Percentiles rank a stretch among this genome's conserved stretches.
Evolutionary conservation across 176 grass and related monocot genomes (phyloP).

Genomic region (Rhipidocladum racemiflorum): DNA sequence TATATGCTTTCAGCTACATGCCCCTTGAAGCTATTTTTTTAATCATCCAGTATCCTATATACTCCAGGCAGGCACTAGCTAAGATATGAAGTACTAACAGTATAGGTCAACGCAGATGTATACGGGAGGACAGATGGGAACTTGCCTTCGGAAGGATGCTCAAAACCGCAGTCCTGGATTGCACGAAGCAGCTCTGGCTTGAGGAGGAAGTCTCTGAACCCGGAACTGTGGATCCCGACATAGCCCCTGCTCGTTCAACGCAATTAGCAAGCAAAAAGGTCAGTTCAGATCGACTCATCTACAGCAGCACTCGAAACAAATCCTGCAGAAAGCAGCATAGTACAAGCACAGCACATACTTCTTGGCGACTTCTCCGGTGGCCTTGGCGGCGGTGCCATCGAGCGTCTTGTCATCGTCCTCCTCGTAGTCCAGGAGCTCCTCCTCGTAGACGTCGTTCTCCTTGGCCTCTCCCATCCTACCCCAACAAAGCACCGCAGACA

Average conservation of each 20-base stretch:
- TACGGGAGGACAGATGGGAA: not conserved
- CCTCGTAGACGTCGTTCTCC: slow-evolving; percentile 90
- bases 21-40: not conserved
- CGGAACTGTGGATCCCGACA: slow-evolving; percentile 98
- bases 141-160: slow-evolving; percentile 99
- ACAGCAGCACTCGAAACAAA: not conserved
- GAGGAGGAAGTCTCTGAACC: slow-evolving; percentile 96
- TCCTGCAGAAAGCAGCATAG: not conserved
- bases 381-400: slow-evolving; percentile 68
- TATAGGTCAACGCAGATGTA: not conserved
- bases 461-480: slow-evolving; percentile 85
- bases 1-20: not conserved
- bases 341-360: slow-evolving; percentile 41
- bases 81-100: not conserved
- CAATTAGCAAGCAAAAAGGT: not conserved
- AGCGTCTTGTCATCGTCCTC: slow-evolving; percentile 88
- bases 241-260: slow-evolving; percentile 55
- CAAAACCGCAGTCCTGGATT: slow-evolving; percentile 96
- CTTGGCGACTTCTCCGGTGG: slow-evolving; percentile 62
- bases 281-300: not conserved
- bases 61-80: not conserved
- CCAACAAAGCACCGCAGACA: not conserved
- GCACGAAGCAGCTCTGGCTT: slow-evolving; percentile 96
- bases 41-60: not conserved
- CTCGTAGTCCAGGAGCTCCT: slow-evolving; percentile 99